These are phyloP conservation scores for Trichophyton simii DNA, from an alignment of 2,329 filamentous ascomycete genomes.

Conservation along the genomic window DNA sequence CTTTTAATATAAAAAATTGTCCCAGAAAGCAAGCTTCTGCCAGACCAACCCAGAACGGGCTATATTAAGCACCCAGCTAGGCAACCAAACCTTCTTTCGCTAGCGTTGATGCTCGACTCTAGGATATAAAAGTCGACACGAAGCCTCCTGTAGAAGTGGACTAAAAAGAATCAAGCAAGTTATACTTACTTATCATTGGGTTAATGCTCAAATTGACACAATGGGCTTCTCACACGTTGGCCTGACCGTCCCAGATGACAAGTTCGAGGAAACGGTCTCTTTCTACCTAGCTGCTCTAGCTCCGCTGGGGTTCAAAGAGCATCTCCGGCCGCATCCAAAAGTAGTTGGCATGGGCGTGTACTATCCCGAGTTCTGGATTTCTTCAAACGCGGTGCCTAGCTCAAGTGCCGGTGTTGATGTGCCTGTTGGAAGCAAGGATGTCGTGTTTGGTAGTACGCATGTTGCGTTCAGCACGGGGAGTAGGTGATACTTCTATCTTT, in stretches of 20 bases:
- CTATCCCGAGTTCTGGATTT: constrained; percentile 24
- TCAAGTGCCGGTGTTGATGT: constrained; percentile 4
- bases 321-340: constrained; percentile 17
- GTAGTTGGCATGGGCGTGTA: constrained; percentile 21
- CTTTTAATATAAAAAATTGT: too few relatives aligned
- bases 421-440: constrained; percentile 4
- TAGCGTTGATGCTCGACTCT: background rate
- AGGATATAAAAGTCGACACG: background rate
- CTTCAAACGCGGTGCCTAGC: constrained; percentile 4
- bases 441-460: constrained; percentile 13
- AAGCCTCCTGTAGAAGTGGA: background rate
- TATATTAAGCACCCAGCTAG: background rate
- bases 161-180: background rate
- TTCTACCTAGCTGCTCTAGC: constrained; percentile 22
- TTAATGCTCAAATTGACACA: constrained; percentile 16
- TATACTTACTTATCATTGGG: background rate
- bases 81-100: background rate
- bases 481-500: constrained; percentile 8
- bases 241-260: constrained; percentile 17
- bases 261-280: constrained; percentile 19
- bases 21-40: background rate
- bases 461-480: constrained; percentile 18
- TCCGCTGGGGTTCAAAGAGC: constrained; percentile 21
- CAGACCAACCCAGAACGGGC: background rate
- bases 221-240: constrained; percentile 28